phyloP scores from a whole-genome alignment of 257 asterid genomes.

The Misopates orontium region DNA sequence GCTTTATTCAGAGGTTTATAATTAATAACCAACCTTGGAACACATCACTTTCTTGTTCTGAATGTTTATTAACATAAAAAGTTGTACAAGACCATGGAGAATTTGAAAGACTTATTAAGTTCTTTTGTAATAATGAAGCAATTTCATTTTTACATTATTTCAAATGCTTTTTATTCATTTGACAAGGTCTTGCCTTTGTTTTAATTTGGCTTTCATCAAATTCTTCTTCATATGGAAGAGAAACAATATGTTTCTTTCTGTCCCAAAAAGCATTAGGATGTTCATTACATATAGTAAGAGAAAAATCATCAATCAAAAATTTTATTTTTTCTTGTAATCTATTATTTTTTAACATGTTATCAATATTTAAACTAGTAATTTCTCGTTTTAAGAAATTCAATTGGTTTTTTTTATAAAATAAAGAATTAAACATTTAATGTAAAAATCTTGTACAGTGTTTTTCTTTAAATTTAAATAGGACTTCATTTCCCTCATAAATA shows the following conservation, averaged over 20 bases:
- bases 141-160: background rate
- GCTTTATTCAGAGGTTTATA: background rate
- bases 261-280: background rate
- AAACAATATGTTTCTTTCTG: background rate
- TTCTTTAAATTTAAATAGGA: too few relatives aligned
- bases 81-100: slow-evolving; percentile 4
- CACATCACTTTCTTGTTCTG: background rate
- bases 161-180: background rate
- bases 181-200: background rate
- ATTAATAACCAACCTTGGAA: background rate
- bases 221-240: background rate
- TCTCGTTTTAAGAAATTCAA: too few relatives aligned
- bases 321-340: too few relatives aligned
- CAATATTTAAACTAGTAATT: too few relatives aligned
- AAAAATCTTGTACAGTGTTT: too few relatives aligned
- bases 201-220: background rate
- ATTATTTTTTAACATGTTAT: too few relatives aligned
- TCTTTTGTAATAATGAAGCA: too few relatives aligned
- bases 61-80: background rate
- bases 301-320: too few relatives aligned
- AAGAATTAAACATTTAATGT: too few relatives aligned
- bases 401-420: too few relatives aligned
- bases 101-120: background rate
- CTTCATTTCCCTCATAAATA: too few relatives aligned
- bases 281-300: too few relatives aligned